phyloP scores from a whole-genome alignment of 2,329 filamentous ascomycete species.

The Acarospora socialis region DNA sequence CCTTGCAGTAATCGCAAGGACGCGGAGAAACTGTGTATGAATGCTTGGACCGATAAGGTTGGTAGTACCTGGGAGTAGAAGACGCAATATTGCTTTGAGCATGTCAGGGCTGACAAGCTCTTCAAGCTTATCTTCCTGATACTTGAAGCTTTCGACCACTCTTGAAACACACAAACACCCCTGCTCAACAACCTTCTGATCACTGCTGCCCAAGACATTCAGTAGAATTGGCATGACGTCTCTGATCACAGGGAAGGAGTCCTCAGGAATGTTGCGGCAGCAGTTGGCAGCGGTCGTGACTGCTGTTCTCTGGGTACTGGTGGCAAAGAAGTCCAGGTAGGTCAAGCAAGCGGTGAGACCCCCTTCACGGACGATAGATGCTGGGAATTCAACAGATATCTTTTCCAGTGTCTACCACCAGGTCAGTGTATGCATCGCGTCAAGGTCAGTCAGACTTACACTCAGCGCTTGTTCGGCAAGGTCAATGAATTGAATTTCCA shows the following conservation, averaged over 20 bases:
- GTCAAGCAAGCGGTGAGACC: slow-evolving; percentile 90
- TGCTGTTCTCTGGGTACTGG: slow-evolving; percentile 88
- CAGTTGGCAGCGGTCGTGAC: slow-evolving; percentile 97
- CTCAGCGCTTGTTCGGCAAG: slow-evolving; percentile 92
- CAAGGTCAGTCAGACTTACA: slow-evolving; percentile 27
- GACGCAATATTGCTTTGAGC: slow-evolving; percentile 67
- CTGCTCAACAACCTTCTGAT: slow-evolving; percentile 94
- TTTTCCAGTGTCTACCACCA: slow-evolving; percentile 65
- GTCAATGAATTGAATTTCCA: slow-evolving; percentile 96
- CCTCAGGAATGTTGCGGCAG: slow-evolving; percentile 88
- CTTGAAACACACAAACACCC: slow-evolving; percentile 89
- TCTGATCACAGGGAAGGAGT: slow-evolving; percentile 78
- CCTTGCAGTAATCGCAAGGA: slow-evolving; percentile 77
- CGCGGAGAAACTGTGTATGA: slow-evolving; percentile 88
- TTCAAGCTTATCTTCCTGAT: slow-evolving; percentile 75
- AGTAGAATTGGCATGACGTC: slow-evolving; percentile 95
- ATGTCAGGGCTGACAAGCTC: slow-evolving; percentile 82
- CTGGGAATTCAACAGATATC: slow-evolving; percentile 90
- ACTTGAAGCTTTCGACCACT: slow-evolving; percentile 93
- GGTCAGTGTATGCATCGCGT: neutral
- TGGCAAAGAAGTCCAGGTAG: slow-evolving; percentile 94
- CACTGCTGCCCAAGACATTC: slow-evolving; percentile 78
- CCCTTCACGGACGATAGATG: slow-evolving; percentile 88
- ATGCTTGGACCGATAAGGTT: slow-evolving; percentile 90
- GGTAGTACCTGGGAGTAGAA: slow-evolving; percentile 84